Percentiles rank a stretch among this genome's conserved stretches.
Conservation (phyloP, 345 rosid species). For the Nasturtium officinale region DNA sequence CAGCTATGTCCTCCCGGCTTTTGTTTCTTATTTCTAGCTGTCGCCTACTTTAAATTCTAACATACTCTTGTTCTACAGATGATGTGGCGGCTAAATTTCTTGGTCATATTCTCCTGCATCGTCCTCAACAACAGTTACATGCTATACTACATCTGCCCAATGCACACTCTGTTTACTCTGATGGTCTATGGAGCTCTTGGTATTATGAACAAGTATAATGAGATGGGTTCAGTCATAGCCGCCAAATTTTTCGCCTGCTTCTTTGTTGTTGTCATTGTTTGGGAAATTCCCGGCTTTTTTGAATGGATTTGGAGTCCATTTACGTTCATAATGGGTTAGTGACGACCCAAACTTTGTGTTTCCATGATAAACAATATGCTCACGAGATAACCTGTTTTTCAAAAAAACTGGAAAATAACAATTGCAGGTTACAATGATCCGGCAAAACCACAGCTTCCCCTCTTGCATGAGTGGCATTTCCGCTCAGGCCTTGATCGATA, state of each 20-base stretch:
- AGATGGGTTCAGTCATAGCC: slow-evolving; percentile 76
- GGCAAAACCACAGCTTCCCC: slow-evolving; percentile 68
- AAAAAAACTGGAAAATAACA: slow-evolving; percentile 22
- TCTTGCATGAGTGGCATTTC: slow-evolving; percentile 97
- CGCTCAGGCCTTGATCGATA: slow-evolving; percentile 99
- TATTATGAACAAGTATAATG: slow-evolving; percentile 87
- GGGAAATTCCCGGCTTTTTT: slow-evolving; percentile 97
- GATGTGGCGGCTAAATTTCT: slow-evolving; percentile 99
- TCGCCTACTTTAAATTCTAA: slow-evolving; percentile 36
- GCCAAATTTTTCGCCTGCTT: slow-evolving; percentile 73
- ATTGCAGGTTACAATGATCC: slow-evolving; percentile 91
- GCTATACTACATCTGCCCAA: slow-evolving; percentile 97
- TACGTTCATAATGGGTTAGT: slow-evolving; percentile 80
- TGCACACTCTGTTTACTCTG: slow-evolving; percentile 98
- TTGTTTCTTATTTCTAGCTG: slow-evolving; percentile 16
- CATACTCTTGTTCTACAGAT: slow-evolving; percentile 59
- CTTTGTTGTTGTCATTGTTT: slow-evolving; percentile 77
- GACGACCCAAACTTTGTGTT: slow-evolving; percentile 29
- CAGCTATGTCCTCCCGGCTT: slow-evolving; percentile 5
- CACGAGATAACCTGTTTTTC: background rate
- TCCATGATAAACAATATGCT: slow-evolving; percentile 22
- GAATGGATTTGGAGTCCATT: slow-evolving; percentile 95
- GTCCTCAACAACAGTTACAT: slow-evolving; percentile 87
- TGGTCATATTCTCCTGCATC: slow-evolving; percentile 84
- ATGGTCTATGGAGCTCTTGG: slow-evolving; percentile 98